Base-by-base conservation (phyloP, 2,329 filamentous ascomycete species). In the Fusarium pseudoanthophilum region DNA sequence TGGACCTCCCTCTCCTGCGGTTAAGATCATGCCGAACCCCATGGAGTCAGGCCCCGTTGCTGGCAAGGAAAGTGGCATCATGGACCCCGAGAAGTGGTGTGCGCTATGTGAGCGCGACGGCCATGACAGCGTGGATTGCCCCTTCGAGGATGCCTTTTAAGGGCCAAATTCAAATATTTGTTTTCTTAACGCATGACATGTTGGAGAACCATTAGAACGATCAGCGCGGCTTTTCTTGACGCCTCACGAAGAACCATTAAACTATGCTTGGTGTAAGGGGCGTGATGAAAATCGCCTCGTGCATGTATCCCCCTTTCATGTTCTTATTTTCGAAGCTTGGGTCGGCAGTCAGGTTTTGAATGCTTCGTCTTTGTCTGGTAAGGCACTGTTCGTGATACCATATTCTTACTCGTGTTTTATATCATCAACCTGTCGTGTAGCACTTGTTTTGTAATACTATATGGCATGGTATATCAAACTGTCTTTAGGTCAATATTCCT, bases 51-150 rank as follows among this genome's bases (percentile, higher is more conserved):
- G 90, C 5, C 91, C 93, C 4, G 88, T 94, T 30, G 92, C 93
- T 9, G 93, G 93, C 59, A 95, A 94, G 84, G 90, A 92, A 74
- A 94, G 91, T 62, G 92, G 93, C 2, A 85, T 93, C 52, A 87
- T 95, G 73, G 94, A 98, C 78, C 90, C 92, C 61, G 89, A 92
- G 71, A 98, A 97, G 84, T 99, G 96, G 96, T 99, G 96, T 83
- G 96, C 96, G 21, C 87, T 98, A 49, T 99, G 96, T 81, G 96
- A 99, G 85, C 91, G 94, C 71, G 96, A 99, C 79, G 96, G 96
- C 20, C 96, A 99, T 81, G 93, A 98, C 82, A 98, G 95, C 79
- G 95, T 97, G 69, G 94, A 97, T 82, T 97, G 95, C 83, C 95
- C 95, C 18, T 93, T 97, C 82, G 95, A 97, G 83, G 94, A 97